A percentile compares a stretch with the other conserved stretches of the same genome.
Evolutionary conservation across 768 basidiomycete genomes (phyloP).

Genomic region (Kwoniella shandongensis): DNA sequence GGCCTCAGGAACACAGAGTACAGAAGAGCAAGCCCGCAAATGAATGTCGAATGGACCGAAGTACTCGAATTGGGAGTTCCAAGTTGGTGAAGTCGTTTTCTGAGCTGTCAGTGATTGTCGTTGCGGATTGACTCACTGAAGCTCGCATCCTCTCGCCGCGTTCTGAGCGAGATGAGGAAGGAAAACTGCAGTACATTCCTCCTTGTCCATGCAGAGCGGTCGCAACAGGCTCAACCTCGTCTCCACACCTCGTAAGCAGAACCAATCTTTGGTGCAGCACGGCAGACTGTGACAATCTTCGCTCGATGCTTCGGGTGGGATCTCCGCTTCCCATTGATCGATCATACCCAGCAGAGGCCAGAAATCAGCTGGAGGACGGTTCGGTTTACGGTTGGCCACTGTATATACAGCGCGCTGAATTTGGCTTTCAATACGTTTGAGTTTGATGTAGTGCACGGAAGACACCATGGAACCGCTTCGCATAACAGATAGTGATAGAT

Average conservation of each 20-base stretch:
- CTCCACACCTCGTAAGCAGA: slow-evolving; percentile 19
- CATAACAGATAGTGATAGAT: neutral
- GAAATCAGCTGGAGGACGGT: neutral
- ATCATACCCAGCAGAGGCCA: slow-evolving; percentile 12
- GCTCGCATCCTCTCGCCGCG: slow-evolving; percentile 24
- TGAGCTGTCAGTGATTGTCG: neutral
- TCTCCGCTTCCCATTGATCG: slow-evolving; percentile 12
- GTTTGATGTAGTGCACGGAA: slow-evolving; percentile 25
- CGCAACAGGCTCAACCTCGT: slow-evolving; percentile 23
- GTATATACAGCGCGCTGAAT: slow-evolving; percentile 24
- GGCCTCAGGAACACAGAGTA: slow-evolving; percentile 26
- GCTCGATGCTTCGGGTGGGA: slow-evolving; percentile 13
- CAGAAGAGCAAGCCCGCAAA: slow-evolving; percentile 26
- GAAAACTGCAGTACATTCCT: slow-evolving; percentile 1
- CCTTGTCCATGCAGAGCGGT: slow-evolving; percentile 16
- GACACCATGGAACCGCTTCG: slow-evolving; percentile 20
- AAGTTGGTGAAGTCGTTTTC: slow-evolving; percentile 21
- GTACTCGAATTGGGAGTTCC: slow-evolving; percentile 22
- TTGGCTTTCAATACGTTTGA: slow-evolving; percentile 24
- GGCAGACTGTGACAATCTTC: slow-evolving; percentile 3
- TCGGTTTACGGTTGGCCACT: neutral
- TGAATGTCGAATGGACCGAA: slow-evolving; percentile 26
- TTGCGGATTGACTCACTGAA: slow-evolving; percentile 17
- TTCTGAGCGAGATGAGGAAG: slow-evolving; percentile 16
- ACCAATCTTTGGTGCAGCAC: slow-evolving; percentile 21